Conservation (phyloP, 768 basidiomycete genomes). For the Clathrus columnatus region DNA sequence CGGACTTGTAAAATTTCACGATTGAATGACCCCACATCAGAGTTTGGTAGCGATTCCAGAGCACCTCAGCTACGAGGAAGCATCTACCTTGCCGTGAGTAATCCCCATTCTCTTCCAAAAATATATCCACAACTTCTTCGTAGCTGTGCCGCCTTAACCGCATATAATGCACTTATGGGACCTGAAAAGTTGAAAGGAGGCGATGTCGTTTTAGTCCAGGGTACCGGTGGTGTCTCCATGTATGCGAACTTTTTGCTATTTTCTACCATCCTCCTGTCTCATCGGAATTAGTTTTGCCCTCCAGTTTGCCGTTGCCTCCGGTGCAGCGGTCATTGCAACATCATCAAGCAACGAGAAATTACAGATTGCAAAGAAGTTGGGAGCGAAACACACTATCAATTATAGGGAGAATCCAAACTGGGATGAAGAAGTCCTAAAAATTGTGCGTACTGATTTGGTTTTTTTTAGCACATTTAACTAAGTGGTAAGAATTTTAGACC, state of each 20-base stretch:
- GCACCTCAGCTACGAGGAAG: slow-evolving; percentile 55
- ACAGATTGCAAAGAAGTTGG: slow-evolving; percentile 40
- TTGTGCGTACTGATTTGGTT: slow-evolving; percentile 28
- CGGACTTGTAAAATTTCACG: neutral
- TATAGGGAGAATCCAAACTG: slow-evolving; percentile 50
- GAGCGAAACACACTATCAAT: slow-evolving; percentile 50
- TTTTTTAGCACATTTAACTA: neutral
- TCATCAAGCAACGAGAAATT: slow-evolving; percentile 62
- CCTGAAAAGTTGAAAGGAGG: slow-evolving; percentile 45
- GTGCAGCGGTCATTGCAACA: slow-evolving; percentile 56
- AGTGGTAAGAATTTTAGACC: slow-evolving; percentile 18
- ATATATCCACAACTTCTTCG: neutral
- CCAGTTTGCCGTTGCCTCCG: slow-evolving; percentile 54
- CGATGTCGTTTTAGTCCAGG: slow-evolving; percentile 46
- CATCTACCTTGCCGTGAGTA: slow-evolving; percentile 50
- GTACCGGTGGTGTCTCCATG: slow-evolving; percentile 51
- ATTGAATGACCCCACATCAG: neutral
- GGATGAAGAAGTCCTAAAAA: slow-evolving; percentile 41
- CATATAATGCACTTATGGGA: slow-evolving; percentile 51
- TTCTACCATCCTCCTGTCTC: slow-evolving; percentile 11
- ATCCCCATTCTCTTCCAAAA: neutral
- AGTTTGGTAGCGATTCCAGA: slow-evolving; percentile 43
- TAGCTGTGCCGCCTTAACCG: slow-evolving; percentile 54
- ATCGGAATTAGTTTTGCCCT: slow-evolving; percentile 38
- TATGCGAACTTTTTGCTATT: slow-evolving; percentile 18